Evolutionary conservation across 768 basidiomycete genomes (phyloP), one percentile per base, ranked within the genome.

Genomic region (Candolleomyces aberdarensis): DNA sequence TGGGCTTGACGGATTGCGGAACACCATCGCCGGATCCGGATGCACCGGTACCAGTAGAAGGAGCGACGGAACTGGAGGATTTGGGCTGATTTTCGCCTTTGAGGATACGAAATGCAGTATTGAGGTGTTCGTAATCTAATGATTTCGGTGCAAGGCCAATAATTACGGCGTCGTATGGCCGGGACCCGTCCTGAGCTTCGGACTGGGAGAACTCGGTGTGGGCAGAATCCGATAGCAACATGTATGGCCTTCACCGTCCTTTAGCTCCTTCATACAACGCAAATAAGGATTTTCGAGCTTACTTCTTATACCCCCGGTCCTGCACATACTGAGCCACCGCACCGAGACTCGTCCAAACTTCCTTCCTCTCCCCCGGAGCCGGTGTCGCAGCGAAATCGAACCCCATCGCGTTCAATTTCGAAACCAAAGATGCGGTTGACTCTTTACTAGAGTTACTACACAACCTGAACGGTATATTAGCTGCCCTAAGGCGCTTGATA

Each of bases 401-500:
- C 0, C 86, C 85, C 63, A 86, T 80, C 0, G 67, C 64, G 0
- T 64, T 56, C 64, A 91, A 74, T 20, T 77, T 74, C 1, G 58
- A 57, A n/a, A 81, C 63, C 6, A 89, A 69, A 4, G 72, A 74
- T 3, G 57, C 47, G 0, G 77, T 82, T 0, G 85, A 84, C 63
- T 89, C 87, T 62, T 88, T 86, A 68, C 85, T 87, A 0, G 85
- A 85, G 67, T 91, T 91, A 54, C 85, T 88, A 68, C 89, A 89
- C 60, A 83, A 74, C 29, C 83, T 75, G 71, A 86, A 77, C 8
- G 81, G 78, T 8, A 82, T 64, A 2, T 62, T 59, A 17, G 74
- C 69, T 1, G 60, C 61, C 2, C 74, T 69, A 17, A 83, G 69
- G 15, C 70, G 71, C 11, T 67, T 65, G 47, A 87, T 66, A 0